Conservation (phyloP, 768 basidiomycete genomes). For the Boletus patriciae region DNA sequence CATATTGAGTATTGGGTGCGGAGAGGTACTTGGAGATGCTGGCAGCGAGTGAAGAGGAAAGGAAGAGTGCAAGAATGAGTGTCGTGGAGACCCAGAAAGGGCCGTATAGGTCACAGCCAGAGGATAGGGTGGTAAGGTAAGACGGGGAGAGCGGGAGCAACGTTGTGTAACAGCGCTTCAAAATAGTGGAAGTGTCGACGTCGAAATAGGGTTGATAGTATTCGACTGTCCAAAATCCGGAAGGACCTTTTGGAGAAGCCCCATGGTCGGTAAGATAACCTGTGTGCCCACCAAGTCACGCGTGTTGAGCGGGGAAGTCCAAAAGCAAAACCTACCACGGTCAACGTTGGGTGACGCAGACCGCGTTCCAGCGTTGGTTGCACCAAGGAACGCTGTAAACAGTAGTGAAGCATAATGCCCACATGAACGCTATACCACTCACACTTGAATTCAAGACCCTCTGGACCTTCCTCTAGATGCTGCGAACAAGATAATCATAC, state of each 20-base stretch:
- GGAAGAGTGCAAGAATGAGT: constrained; percentile 88
- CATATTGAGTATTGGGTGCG: constrained; percentile 50
- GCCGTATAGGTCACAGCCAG: constrained; percentile 68
- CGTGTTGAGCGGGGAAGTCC: background rate
- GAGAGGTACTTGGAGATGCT: constrained; percentile 88
- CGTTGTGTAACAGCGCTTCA: constrained; percentile 74
- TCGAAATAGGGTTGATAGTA: constrained; percentile 90
- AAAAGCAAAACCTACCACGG: constrained; percentile 41
- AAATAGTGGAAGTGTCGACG: constrained; percentile 76
- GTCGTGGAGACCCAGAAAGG: constrained; percentile 99
- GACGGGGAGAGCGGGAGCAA: constrained; percentile 69
- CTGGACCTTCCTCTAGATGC: constrained; percentile 65
- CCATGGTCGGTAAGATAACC: constrained; percentile 65
- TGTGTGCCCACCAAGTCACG: constrained; percentile 25
- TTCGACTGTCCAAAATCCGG: constrained; percentile 78
- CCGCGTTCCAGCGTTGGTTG: constrained; percentile 27
- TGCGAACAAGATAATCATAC: constrained; percentile 23
- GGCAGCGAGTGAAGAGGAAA: constrained; percentile 88
- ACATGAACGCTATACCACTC: constrained; percentile 15
- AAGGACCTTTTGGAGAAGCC: constrained; percentile 43
- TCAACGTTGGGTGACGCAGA: constrained; percentile 41
- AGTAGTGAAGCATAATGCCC: background rate
- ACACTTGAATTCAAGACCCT: constrained; percentile 76
- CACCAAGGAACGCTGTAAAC: constrained; percentile 55
- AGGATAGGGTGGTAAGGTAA: constrained; percentile 61